These are phyloP conservation scores for Peterozyma toletana DNA, from an alignment of 805 yeast species.

Conservation along the genomic window DNA sequence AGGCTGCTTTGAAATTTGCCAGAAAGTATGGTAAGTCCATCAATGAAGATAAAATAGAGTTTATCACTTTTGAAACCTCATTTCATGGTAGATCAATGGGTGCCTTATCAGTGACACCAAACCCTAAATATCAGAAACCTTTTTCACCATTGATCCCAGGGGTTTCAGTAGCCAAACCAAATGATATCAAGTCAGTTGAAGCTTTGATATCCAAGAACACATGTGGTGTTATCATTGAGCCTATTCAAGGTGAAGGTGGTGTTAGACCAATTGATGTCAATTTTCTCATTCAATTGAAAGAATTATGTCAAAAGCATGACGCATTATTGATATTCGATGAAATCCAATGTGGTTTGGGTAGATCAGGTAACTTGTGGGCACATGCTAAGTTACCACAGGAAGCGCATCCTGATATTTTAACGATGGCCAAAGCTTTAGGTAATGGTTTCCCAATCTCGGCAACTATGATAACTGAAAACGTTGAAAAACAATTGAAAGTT, in stretches of 20 bases:
- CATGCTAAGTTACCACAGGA: constrained; percentile 66
- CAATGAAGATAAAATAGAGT: constrained; percentile 54
- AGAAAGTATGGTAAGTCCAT: constrained; percentile 69
- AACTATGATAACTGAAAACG: constrained; percentile 74
- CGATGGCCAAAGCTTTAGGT: constrained; percentile 94
- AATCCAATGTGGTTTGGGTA: constrained; percentile 94
- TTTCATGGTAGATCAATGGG: constrained; percentile 98
- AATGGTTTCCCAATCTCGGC: constrained; percentile 97
- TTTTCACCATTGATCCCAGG: constrained; percentile 92
- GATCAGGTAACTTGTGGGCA: constrained; percentile 92
- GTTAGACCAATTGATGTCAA: constrained; percentile 59
- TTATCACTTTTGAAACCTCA: constrained; percentile 81
- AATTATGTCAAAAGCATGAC: constrained; percentile 59
- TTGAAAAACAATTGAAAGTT: constrained; percentile 64
- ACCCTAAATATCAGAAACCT: constrained; percentile 87
- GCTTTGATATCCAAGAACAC: constrained; percentile 52
- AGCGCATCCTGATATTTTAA: constrained; percentile 91
- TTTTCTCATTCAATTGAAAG: constrained; percentile 59
- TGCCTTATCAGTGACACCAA: constrained; percentile 85
- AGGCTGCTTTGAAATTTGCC: constrained; percentile 55
- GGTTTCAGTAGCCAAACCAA: constrained; percentile 58
- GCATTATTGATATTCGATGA: constrained; percentile 87
- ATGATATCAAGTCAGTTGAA: constrained; percentile 53
- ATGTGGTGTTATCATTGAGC: constrained; percentile 93
- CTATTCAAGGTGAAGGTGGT: constrained; percentile 98